These are phyloP conservation scores for Omphalotus guepiniiformis DNA, from an alignment of 768 basidiomycete species.

Conservation along the genomic window DNA sequence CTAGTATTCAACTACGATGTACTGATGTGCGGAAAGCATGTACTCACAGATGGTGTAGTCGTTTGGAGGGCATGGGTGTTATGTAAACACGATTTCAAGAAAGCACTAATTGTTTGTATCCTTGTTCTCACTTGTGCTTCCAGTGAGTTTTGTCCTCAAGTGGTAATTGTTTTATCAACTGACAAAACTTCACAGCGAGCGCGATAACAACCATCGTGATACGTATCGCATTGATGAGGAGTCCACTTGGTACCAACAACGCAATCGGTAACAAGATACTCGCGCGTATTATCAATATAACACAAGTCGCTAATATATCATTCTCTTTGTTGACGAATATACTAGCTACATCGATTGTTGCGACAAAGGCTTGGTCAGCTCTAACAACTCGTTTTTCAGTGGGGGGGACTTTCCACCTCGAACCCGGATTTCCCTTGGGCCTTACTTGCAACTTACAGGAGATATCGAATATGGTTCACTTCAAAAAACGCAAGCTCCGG, in stretches of 20 bases:
- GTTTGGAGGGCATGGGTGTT: slow-evolving; percentile 9
- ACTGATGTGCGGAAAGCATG: background rate
- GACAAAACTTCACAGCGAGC: background rate
- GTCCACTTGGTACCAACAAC: background rate
- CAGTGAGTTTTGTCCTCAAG: background rate
- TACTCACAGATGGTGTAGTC: slow-evolving; percentile 7
- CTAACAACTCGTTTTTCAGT: too few species aligned
- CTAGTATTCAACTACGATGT: background rate
- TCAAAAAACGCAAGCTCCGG: too few species aligned
- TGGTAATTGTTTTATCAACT: background rate
- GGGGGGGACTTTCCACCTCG: too few species aligned
- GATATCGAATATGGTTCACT: slow-evolving; percentile 5
- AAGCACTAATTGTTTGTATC: background rate
- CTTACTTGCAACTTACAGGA: too few species aligned
- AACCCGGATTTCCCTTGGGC: too few species aligned
- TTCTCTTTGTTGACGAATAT: slow-evolving; percentile 14
- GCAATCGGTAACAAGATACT: background rate
- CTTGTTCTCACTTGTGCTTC: background rate
- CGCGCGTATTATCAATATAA: slow-evolving; percentile 5
- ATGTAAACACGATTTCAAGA: background rate
- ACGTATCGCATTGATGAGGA: background rate
- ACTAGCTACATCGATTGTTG: slow-evolving; percentile 12
- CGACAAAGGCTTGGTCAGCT: slow-evolving; percentile 11
- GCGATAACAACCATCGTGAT: background rate
- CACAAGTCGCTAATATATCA: slow-evolving; percentile 9